Evolutionary conservation across 1,284 basidiomycete genomes (phyloP).

Genomic region (Melampsora americana): DNA sequence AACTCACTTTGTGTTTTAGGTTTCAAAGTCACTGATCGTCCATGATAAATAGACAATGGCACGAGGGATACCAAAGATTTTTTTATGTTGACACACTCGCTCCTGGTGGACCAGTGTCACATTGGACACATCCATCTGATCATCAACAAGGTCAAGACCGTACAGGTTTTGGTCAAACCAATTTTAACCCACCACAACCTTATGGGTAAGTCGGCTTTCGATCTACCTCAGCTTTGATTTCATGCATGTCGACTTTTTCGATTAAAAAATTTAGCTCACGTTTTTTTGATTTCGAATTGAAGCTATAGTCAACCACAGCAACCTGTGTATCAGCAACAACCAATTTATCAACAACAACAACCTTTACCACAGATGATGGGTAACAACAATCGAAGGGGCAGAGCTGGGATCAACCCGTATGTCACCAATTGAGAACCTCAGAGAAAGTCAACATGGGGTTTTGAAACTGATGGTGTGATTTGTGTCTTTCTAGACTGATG

Average conservation of each 20-base stretch:
- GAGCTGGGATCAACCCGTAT: conserved; percentile 22
- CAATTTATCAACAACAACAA: background rate
- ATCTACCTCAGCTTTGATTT: background rate
- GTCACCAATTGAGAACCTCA: background rate
- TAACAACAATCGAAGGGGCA: background rate
- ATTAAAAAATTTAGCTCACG: background rate
- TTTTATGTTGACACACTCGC: conserved; percentile 21
- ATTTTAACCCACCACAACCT: background rate
- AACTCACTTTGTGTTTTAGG: background rate
- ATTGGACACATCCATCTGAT: conserved; percentile 37
- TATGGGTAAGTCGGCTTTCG: background rate
- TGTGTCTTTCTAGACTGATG: conserved; percentile 5
- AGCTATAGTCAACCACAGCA: conserved; percentile 2
- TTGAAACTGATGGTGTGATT: background rate
- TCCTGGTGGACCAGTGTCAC: conserved; percentile 22
- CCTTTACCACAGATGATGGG: background rate
- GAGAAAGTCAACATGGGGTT: background rate
- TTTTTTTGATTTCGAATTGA: background rate
- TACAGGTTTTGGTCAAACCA: background rate
- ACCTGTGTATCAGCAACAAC: conserved; percentile 13
- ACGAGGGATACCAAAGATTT: conserved; percentile 14
- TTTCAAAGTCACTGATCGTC: background rate
- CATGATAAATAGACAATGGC: conserved; percentile 23
- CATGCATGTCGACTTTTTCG: background rate
- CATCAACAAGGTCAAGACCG: background rate